Base-by-base conservation (phyloP, 2,329 filamentous ascomycete species). In the Corinectria fuckeliana region DNA sequence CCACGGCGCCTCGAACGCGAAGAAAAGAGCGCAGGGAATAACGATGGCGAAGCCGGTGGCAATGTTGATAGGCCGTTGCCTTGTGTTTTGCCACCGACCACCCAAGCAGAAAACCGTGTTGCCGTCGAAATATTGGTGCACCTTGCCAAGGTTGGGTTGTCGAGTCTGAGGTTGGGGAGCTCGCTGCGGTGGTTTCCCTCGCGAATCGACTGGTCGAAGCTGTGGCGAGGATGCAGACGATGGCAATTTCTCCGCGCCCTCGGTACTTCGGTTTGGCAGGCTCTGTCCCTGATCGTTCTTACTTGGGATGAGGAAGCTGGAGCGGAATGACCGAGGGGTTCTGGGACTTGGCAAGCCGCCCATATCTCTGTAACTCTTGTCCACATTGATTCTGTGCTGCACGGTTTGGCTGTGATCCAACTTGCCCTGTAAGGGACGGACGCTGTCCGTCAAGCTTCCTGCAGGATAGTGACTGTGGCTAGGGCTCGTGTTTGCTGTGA, bases 101-200 rank as follows among this genome's bases (percentile, higher is more conserved):
- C 91, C 90, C 59, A 91, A 82, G 74, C 88, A 97, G 73, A 99
- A 99, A 21, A 93, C 81, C 0, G 92, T 97, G 72, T 98, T 99
- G 44, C 95, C 95, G 42, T 91, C 86, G 71, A 97, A 98, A 75
- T 97, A 97, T 74, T 98, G 87, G 76, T 94, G 91, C 69, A 97
- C 97, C 65, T 85, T 89, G 50, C 72, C 71, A 88, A 55, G 85
- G 72, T 58, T 60, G n/a, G 64, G 60, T 32, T 67, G 66, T 30
- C 61, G 64, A 23, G 58, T 69, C 8, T 67, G 61, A 28, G 67
- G 68, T 18, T 64, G 61, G 10, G 69, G 63, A 39, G 61, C 48
- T 21, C 65, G 64, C 10, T 68, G 62, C 23, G 64, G 64, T 11
- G 51, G 61, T 32, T 53, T 58, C 14, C 50, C 51, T 4, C 64